Conservation (phyloP, 257 asterid genomes). For the Avicennia marina region DNA sequence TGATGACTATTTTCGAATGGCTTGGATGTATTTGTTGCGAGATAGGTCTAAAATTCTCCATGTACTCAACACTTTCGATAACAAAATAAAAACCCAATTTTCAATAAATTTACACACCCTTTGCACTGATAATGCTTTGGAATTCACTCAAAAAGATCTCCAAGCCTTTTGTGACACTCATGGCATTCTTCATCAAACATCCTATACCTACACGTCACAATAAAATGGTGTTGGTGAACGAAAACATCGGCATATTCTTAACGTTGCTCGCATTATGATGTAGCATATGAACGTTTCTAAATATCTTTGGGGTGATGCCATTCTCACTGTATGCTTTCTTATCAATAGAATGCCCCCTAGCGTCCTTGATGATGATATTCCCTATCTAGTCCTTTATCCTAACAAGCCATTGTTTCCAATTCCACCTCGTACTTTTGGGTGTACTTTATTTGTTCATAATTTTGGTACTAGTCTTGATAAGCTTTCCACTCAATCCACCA, state of each 20-base stretch:
- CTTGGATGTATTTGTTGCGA: neutral
- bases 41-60: no score
- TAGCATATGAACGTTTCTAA: neutral
- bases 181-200: neutral
- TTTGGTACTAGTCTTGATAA: neutral
- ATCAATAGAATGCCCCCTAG: neutral
- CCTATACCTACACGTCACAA: neutral
- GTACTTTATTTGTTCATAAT: conserved; percentile 2
- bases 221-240: neutral
- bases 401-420: neutral
- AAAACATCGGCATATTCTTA: neutral
- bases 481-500: neutral
- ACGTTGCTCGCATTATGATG: neutral
- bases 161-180: neutral
- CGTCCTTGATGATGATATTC: neutral
- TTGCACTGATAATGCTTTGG: no score
- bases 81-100: neutral
- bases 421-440: neutral
- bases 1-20: neutral
- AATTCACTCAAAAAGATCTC: no score
- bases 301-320: neutral
- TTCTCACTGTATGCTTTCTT: neutral
- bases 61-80: no score
- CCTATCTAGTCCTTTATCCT: neutral
- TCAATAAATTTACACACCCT: no score